Base-by-base conservation (phyloP, 768 basidiomycete species). In the Trametes coccinea region DNA sequence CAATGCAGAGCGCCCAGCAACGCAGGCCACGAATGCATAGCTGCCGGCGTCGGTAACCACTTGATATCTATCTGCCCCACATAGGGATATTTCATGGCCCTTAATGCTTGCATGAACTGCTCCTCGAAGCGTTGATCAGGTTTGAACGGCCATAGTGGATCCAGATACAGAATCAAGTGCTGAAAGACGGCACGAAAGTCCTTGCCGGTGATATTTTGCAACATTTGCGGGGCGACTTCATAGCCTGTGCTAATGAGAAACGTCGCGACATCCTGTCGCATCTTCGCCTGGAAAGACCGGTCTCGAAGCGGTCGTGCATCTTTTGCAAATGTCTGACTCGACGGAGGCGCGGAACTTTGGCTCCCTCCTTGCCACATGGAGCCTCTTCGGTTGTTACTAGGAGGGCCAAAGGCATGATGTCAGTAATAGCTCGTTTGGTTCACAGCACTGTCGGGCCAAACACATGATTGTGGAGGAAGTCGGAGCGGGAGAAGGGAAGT, bases 1-100 rank as follows among this genome's bases (percentile, higher is more conserved):
- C 97, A 99, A 74, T 95, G 90, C 37, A 98, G 72, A 69, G 92
- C 90, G 22, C 91, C 96, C 14, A 98, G 79, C 29, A 97, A 75
- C 22, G 85, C 79, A 0, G 93, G 92, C 97, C 96, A 98, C n/a
- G 89, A 87, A 74, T 93, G 90, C 79, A 90, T 89, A 56, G 88
- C 89, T 0, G 92, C 95, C 0, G 94, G 91, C 2, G 95, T 89
- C 7, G 88, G 88, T 4, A 98, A 75, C 82, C 92, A 93, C 65
- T 92, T 95, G 53, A 87, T 86, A 66, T 93, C 92, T 16, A 98
- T 82, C 59, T 84, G 81, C 53, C 87, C 82, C 3, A 86, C 81
- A 60, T 87, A 91, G 0, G 97, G 96, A 74, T 98, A 99, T 64
- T 83, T 81, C 40, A 93, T 73, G 5, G 87, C 83, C 70, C 85